These are phyloP conservation scores for Yamadazyma membranifaciens DNA, from an alignment of 1,139 yeast species.

Conservation along the genomic window DNA sequence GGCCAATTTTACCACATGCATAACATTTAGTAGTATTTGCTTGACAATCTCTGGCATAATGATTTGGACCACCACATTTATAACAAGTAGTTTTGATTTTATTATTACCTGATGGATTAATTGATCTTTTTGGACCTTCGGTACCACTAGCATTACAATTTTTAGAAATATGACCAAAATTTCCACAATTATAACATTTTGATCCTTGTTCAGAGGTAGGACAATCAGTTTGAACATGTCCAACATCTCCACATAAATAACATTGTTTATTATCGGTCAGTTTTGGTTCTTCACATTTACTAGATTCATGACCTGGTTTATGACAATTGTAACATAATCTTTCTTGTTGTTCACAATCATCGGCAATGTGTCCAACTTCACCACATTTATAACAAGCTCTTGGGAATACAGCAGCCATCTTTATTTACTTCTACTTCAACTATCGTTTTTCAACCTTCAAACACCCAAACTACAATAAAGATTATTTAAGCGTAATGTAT, in stretches of 20 bases:
- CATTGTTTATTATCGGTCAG: conserved; percentile 83
- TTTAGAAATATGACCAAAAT: conserved; percentile 81
- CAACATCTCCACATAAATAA: conserved; percentile 78
- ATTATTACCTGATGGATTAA: conserved; percentile 12
- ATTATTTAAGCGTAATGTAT: conserved; percentile 6
- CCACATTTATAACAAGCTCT: conserved; percentile 93
- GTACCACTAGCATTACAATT: conserved; percentile 52
- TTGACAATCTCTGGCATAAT: conserved; percentile 88
- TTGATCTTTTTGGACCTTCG: conserved; percentile 18
- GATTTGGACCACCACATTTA: conserved; percentile 94
- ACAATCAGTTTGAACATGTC: conserved; percentile 70
- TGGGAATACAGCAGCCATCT: conserved; percentile 67
- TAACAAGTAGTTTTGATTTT: conserved; percentile 61
- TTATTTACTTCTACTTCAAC: conserved; percentile 8
- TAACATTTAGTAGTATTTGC: conserved; percentile 77
- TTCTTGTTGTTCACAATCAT: conserved; percentile 76
- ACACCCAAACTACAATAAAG: conserved; percentile 3
- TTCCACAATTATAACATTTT: conserved; percentile 59
- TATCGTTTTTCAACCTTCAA: background rate
- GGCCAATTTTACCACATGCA: conserved; percentile 90
- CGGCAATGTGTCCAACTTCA: conserved; percentile 89
- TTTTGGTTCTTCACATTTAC: conserved; percentile 85
- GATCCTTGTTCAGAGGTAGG: conserved; percentile 51
- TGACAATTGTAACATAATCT: conserved; percentile 93
- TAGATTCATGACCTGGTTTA: conserved; percentile 85